Percentiles rank a stretch among this genome's conserved stretches.
These are phyloP conservation scores for Rhododendron kiyosumense DNA, from an alignment of 148 eudicot species.

Conservation along the genomic window DNA sequence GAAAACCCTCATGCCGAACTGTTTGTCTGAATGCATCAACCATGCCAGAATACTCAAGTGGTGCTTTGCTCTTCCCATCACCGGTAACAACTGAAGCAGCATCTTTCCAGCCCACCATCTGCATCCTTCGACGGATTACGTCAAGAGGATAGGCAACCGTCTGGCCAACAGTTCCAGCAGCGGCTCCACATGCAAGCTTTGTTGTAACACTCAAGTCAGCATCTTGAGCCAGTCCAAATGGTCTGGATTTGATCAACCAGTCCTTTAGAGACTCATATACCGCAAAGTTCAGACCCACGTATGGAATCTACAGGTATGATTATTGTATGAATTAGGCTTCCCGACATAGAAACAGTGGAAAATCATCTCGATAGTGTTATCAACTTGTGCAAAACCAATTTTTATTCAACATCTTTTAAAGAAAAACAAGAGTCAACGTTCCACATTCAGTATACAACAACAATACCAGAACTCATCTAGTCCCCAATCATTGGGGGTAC, in stretches of 20 bases:
- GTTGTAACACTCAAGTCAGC: slow-evolving; percentile 61
- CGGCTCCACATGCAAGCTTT: slow-evolving; percentile 90
- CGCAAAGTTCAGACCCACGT: slow-evolving; percentile 88
- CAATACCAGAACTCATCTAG: background rate
- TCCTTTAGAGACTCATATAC: slow-evolving; percentile 89
- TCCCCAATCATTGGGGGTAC: background rate
- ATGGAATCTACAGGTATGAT: slow-evolving; percentile 53
- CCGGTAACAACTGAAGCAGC: slow-evolving; percentile 77
- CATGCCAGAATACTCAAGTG: slow-evolving; percentile 75
- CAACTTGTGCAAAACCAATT: background rate
- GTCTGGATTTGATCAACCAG: slow-evolving; percentile 59
- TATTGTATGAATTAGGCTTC: slow-evolving; percentile 11
- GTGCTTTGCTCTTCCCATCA: slow-evolving; percentile 50
- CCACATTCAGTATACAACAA: background rate
- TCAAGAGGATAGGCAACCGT: slow-evolving; percentile 94
- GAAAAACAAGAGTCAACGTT: background rate
- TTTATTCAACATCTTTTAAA: background rate
- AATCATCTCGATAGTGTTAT: background rate
- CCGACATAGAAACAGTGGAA: background rate
- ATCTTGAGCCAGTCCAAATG: slow-evolving; percentile 52
- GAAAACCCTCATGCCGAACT: slow-evolving; percentile 72
- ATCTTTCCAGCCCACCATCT: slow-evolving; percentile 93
- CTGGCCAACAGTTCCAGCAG: slow-evolving; percentile 88
- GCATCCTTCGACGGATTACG: slow-evolving; percentile 92
- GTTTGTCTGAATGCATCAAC: slow-evolving; percentile 83